phyloP scores from a whole-genome alignment of 1,284 basidiomycete genomes.

The Apiotrichum veenhuisii region DNA sequence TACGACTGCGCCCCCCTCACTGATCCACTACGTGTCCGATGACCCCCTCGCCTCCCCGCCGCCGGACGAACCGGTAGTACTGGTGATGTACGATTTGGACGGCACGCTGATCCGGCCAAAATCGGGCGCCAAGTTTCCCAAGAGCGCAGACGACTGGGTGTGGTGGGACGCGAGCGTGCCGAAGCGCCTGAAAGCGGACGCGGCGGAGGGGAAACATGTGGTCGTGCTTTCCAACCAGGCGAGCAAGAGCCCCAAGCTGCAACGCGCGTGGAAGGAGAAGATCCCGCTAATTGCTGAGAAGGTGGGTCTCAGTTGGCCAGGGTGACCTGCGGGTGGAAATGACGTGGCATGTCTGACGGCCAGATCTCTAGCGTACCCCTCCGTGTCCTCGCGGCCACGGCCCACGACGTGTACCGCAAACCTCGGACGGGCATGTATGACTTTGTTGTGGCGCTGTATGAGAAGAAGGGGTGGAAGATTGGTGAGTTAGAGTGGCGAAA shows the following conservation, averaged over 20 bases:
- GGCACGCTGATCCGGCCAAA: constrained; percentile 73
- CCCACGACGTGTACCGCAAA: constrained; percentile 70
- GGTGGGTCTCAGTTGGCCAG: constrained; percentile 56
- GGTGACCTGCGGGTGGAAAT: too few relatives aligned
- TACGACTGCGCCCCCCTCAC: constrained; percentile 27
- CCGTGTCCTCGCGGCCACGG: constrained; percentile 66
- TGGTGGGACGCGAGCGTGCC: constrained; percentile 75
- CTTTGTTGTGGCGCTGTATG: constrained; percentile 62
- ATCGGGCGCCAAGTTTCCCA: constrained; percentile 54
- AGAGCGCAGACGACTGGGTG: constrained; percentile 58
- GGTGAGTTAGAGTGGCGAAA: too few relatives aligned
- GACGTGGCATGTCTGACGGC: neutral
- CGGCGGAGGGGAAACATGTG: constrained; percentile 67
- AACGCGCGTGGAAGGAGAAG: constrained; percentile 69
- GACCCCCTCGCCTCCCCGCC: constrained; percentile 33
- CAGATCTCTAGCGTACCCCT: constrained; percentile 59
- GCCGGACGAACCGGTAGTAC: constrained; percentile 48
- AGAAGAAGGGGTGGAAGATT: constrained; percentile 59
- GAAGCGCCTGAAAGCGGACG: constrained; percentile 59
- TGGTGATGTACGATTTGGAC: constrained; percentile 82
- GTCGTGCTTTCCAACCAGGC: constrained; percentile 76
- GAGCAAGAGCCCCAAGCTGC: constrained; percentile 43
- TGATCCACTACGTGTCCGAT: constrained; percentile 42
- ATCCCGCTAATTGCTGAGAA: constrained; percentile 63
- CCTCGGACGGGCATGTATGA: constrained; percentile 85